Evolutionary conservation across 1,139 yeast genomes (phyloP), one percentile per base, ranked within the genome.

Genomic region (Zhuliangozyma blackwelliae): DNA sequence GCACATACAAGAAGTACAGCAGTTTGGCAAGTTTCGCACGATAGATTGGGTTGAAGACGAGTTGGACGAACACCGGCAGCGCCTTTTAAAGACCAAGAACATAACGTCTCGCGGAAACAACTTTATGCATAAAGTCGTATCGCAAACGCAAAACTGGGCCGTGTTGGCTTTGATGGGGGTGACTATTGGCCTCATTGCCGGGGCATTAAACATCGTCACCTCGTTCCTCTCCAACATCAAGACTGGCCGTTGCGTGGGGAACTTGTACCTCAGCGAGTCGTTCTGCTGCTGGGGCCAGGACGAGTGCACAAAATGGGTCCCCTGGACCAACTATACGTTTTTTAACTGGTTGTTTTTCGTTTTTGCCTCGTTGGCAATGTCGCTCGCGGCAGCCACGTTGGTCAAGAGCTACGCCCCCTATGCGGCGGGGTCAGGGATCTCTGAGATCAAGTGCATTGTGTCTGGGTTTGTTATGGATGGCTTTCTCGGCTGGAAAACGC

Each of bases 391-490:
- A 2, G 88, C 94, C 0, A 57, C 70, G 10, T 56, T 88, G 32
- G 96, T 94, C 32, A 71, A 77, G 48, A 58, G 61, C 16, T 81
- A 77, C 51, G 92, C 96, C 1, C 96, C 96, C 0, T 73, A 82
- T 40, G 98, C 98, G 1, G 95, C 98, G 1, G 98, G 98, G 0
- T 86, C 96, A 3, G 98, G 98, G 0, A 94, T 94, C 34, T 84
- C 97, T 5, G 99, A 94, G 57, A 92, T 94, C 57, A 94, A 94
- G 59, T 86, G 95, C 55, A 89, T 94, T 46, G 89, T 92, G 2
- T 83, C 95, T 0, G 99, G 99, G 0, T 94, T 90, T 55, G 79
- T 77, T 19, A 75, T 86, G 70, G 75, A 78, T 27, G 89, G 87
- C 5, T 94, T 90, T 50, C 68, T 92, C 37, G 86, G 83, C 16